These are phyloP conservation scores for Pleurotus ostreatus DNA, from an alignment of 768 basidiomycete genomes.

Conservation along the genomic window DNA sequence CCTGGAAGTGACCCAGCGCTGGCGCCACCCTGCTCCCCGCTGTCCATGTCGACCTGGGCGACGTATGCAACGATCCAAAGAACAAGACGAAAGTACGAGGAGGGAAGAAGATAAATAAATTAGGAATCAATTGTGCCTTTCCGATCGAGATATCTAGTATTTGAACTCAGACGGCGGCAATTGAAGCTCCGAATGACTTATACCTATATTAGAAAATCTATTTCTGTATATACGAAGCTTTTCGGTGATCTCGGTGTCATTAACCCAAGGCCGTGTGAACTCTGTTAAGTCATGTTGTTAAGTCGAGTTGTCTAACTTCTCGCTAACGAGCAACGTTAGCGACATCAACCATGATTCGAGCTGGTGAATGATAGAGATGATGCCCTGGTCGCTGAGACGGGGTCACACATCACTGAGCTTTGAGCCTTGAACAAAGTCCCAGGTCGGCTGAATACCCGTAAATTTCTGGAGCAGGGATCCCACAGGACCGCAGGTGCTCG, in stretches of 20 bases:
- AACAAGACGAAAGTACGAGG: conserved; percentile 1
- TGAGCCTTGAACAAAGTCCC: conserved; percentile 27
- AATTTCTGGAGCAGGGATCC: conserved; percentile 26
- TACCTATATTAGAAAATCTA: no score
- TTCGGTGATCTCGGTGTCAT: no score
- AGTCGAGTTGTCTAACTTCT: conserved; percentile 15
- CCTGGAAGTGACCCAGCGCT: not conserved
- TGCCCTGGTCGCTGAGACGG: conserved; percentile 23
- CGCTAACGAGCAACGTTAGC: conserved; percentile 36
- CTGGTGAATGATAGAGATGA: conserved; percentile 29
- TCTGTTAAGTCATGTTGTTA: no score
- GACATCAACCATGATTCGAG: conserved; percentile 39
- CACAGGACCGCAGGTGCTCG: conserved; percentile 24
- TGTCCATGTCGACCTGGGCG: not conserved
- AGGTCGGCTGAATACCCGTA: conserved; percentile 21
- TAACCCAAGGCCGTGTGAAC: no score
- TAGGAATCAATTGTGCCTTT: no score
- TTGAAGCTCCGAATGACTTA: no score
- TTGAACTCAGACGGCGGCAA: no score
- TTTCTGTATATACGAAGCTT: no score
- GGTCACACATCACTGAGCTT: conserved; percentile 30
- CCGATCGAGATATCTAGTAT: no score
- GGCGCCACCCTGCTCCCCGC: conserved; percentile 4
- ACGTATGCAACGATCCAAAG: not conserved
- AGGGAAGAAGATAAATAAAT: conserved; percentile 2